These are phyloP conservation scores for Boechera divaricarpa DNA, from an alignment of 345 rosid genomes.

Conservation along the genomic window DNA sequence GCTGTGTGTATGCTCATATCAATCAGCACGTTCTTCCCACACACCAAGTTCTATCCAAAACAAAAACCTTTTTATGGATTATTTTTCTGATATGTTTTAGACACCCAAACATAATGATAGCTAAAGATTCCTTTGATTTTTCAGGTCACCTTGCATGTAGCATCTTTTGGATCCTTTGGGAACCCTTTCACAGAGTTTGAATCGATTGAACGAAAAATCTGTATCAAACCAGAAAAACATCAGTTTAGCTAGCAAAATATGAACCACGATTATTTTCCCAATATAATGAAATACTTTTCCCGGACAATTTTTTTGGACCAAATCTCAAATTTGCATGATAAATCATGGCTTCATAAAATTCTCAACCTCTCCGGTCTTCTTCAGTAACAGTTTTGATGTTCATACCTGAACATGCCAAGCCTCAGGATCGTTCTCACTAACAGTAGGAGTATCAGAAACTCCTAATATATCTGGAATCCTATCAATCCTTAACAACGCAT, in stretches of 20 bases:
- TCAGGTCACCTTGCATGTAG: slow-evolving; percentile 60
- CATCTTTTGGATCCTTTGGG: slow-evolving; percentile 74
- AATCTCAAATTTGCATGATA: not conserved
- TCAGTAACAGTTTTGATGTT: slow-evolving; percentile 17
- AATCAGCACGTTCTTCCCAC: slow-evolving; percentile 85
- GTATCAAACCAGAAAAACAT: slow-evolving; percentile 30
- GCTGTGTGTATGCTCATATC: slow-evolving; percentile 93
- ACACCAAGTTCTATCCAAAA: slow-evolving; percentile 67
- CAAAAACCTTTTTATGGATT: slow-evolving; percentile 10
- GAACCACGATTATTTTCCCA: not conserved
- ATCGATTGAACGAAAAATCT: slow-evolving; percentile 93
- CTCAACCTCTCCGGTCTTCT: slow-evolving; percentile 9
- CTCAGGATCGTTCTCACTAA: slow-evolving; percentile 61
- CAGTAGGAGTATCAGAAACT: slow-evolving; percentile 54
- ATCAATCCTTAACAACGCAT: slow-evolving; percentile 75
- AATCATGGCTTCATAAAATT: slow-evolving; percentile 16
- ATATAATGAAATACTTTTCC: not conserved
- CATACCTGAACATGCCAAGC: slow-evolving; percentile 88
- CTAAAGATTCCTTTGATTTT: not conserved
- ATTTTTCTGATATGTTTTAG: slow-evolving; percentile 10
- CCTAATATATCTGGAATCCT: slow-evolving; percentile 78
- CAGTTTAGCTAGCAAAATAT: slow-evolving; percentile 13
- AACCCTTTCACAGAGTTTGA: slow-evolving; percentile 88
- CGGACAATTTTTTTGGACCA: not conserved
- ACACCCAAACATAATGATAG: slow-evolving; percentile 26